Percentiles rank a stretch among this genome's conserved stretches.
These are phyloP conservation scores for Pulveroboletus sp. DNA, from an alignment of 768 basidiomycete genomes.

Conservation along the genomic window DNA sequence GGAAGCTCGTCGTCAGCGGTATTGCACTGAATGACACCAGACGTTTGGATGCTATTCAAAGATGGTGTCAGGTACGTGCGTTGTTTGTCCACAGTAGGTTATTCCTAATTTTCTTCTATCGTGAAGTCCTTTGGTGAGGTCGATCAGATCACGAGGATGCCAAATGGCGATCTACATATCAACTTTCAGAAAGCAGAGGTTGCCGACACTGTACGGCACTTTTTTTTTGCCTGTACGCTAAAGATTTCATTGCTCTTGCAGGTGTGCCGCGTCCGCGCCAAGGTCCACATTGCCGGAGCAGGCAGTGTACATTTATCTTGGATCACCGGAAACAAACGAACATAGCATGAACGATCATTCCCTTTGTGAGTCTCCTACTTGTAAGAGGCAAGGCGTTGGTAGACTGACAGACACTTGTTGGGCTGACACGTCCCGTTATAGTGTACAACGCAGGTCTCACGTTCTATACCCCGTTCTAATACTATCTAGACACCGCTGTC, in stretches of 20 bases:
- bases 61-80: slow-evolving; percentile 69
- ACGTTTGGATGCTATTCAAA: slow-evolving; percentile 63
- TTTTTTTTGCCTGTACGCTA: neutral
- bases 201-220: slow-evolving; percentile 66
- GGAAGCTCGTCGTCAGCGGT: slow-evolving; percentile 67
- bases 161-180: slow-evolving; percentile 75
- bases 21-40: slow-evolving; percentile 54
- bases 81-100: neutral
- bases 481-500: slow-evolving; percentile 22
- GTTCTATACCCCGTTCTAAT: slow-evolving; percentile 26
- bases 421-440: slow-evolving; percentile 9
- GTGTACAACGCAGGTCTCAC: slow-evolving; percentile 29
- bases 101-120: slow-evolving; percentile 6
- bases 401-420: neutral
- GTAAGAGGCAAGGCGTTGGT: slow-evolving; percentile 24
- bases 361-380: slow-evolving; percentile 6
- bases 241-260: slow-evolving; percentile 26
- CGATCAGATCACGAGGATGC: slow-evolving; percentile 65
- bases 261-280: slow-evolving; percentile 78
- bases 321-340: slow-evolving; percentile 52
- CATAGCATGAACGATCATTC: slow-evolving; percentile 10
- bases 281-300: slow-evolving; percentile 68
- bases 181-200: slow-evolving; percentile 73
- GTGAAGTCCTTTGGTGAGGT: slow-evolving; percentile 70
- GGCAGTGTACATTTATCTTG: slow-evolving; percentile 79